A percentile compares a stretch with the other conserved stretches of the same genome.
Evolutionary conservation across 116 monocot genomes (phyloP).

Genomic region (Trichopus zeylanicus): DNA sequence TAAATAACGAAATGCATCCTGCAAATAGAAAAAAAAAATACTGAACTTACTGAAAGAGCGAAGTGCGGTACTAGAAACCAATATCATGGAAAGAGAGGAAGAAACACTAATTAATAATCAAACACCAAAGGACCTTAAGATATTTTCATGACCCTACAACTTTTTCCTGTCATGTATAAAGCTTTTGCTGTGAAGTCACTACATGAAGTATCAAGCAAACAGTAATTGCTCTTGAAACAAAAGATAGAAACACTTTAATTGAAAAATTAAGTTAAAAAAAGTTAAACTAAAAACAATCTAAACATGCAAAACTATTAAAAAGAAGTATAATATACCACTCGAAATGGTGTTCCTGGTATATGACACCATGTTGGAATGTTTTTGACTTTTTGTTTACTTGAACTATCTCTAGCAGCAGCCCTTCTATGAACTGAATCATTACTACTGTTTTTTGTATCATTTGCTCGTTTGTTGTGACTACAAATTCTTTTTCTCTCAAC

Average conservation of each 20-base stretch:
- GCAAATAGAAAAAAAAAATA: constrained; percentile 14
- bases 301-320: background rate
- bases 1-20: constrained; percentile 92
- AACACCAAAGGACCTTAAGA: too few species aligned
- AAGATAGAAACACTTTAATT: too few species aligned
- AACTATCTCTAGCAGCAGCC: constrained; percentile 17
- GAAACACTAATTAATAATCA: too few species aligned
- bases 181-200: too few species aligned
- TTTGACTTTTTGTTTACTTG: constrained; percentile 23
- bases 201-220: too few species aligned
- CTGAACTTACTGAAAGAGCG: background rate
- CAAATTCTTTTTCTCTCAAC: constrained; percentile 10
- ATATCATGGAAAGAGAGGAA: too few species aligned
- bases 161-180: too few species aligned
- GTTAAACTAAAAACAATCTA: background rate
- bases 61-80: background rate
- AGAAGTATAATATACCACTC: constrained; percentile 52
- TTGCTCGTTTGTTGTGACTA: constrained; percentile 10
- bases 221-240: too few species aligned
- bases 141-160: too few species aligned
- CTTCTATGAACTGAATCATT: constrained; percentile 22
- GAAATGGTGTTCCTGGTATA: constrained; percentile 88
- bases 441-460: constrained; percentile 11
- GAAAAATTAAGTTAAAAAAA: too few species aligned
- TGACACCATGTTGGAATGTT: constrained; percentile 88